Evolutionary conservation across 345 rosid species (phyloP).

Genomic region (Rhizophora mangle): DNA sequence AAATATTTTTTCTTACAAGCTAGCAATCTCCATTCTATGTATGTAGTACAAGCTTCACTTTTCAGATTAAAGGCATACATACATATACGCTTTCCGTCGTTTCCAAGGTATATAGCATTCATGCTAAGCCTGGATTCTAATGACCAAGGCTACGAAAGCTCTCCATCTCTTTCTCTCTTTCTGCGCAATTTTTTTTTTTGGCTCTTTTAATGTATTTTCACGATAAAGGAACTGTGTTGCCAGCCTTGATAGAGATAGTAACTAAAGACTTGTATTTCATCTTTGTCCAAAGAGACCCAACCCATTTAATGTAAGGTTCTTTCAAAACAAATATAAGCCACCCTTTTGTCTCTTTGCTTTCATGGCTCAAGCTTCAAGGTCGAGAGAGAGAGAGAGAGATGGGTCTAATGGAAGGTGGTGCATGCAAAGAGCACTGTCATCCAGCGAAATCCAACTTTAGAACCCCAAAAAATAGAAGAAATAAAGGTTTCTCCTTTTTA

Average conservation of each 20-base stretch:
- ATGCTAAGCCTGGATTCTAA: slow-evolving; percentile 6
- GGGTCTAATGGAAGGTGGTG: neutral
- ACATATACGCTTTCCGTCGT: neutral
- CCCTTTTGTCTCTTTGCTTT: neutral
- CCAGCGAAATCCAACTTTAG: slow-evolving; percentile 11
- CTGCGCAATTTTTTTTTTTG: neutral
- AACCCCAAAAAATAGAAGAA: neutral
- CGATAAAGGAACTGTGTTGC: neutral
- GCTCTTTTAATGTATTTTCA: neutral
- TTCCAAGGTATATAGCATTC: slow-evolving; percentile 2
- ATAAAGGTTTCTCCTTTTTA: neutral
- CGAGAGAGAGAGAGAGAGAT: neutral
- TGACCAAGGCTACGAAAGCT: neutral
- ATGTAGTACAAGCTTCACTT: neutral
- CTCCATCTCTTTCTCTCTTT: neutral
- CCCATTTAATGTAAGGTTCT: neutral
- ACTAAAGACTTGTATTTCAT: neutral
- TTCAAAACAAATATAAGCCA: neutral
- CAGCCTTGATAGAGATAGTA: too few relatives aligned
- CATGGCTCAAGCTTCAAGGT: slow-evolving; percentile 11
- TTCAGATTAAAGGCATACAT: neutral
- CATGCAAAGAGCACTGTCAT: neutral
- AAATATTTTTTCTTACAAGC: too few relatives aligned
- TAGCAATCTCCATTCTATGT: too few relatives aligned
- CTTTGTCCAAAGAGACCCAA: neutral